Percentiles rank a stretch among this genome's conserved stretches.
Evolutionary conservation across 2,329 filamentous ascomycete genomes (phyloP).

Genomic region (Ceratocystis diversiconidia): DNA sequence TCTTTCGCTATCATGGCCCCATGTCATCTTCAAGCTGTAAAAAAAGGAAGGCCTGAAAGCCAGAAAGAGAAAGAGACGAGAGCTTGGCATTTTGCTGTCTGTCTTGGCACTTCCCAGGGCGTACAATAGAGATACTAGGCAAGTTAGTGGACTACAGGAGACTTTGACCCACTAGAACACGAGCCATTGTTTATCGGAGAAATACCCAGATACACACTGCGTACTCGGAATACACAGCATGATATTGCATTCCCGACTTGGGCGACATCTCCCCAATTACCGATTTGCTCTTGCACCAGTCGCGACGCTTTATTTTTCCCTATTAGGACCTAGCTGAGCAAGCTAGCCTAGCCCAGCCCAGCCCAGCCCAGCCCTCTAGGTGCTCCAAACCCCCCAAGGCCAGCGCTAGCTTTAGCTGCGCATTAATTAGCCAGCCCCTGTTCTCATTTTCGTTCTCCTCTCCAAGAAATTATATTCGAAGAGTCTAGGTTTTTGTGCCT

Average conservation of each 20-base stretch:
- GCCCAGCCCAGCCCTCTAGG: not conserved
- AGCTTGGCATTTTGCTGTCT: not conserved
- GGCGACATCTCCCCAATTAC: too few relatives aligned
- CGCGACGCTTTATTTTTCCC: too few relatives aligned
- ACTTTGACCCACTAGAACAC: not conserved
- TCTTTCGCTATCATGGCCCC: not conserved
- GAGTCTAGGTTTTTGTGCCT: not conserved
- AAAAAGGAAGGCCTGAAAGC: not conserved
- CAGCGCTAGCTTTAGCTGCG: not conserved
- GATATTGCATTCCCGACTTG: too few relatives aligned
- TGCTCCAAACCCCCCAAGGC: not conserved
- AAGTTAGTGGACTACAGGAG: not conserved
- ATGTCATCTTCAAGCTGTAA: not conserved
- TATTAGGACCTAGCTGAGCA: not conserved
- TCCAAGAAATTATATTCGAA: not conserved
- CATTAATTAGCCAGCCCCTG: not conserved
- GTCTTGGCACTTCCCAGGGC: not conserved
- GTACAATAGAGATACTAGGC: not conserved
- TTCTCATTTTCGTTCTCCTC: not conserved
- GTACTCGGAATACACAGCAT: too few relatives aligned
- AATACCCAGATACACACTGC: not conserved
- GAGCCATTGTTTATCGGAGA: constrained; percentile 3
- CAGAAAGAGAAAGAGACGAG: not conserved
- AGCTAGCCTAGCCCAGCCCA: not conserved
- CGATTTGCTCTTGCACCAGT: too few relatives aligned